phyloP scores from a whole-genome alignment of 768 basidiomycete species.

The Rhodotorula sphaerocarpa region DNA sequence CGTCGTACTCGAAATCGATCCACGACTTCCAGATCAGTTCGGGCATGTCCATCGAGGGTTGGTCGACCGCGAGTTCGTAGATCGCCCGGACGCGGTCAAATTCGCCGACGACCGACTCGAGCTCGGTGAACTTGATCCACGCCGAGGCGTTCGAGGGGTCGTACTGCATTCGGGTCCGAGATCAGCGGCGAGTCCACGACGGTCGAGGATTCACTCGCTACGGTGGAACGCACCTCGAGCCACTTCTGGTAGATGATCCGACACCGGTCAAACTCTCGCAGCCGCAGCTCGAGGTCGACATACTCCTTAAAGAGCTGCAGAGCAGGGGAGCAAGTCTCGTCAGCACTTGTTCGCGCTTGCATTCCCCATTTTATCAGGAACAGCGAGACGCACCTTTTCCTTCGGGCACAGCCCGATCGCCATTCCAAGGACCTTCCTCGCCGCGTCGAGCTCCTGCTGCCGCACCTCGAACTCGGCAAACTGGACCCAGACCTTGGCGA shows the following conservation, averaged over 20 bases:
- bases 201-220: no score
- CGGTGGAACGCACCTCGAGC: constrained; percentile 72
- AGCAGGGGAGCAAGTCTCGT: not conserved
- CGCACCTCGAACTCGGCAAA: constrained; percentile 89
- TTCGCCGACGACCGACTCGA: constrained; percentile 80
- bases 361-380: no score
- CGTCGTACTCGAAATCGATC: constrained; percentile 91
- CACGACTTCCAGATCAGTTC: constrained; percentile 90
- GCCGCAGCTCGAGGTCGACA: constrained; percentile 85
- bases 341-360: no score
- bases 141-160: constrained; percentile 84
- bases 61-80: constrained; percentile 81
- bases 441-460: constrained; percentile 67
- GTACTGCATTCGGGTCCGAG: constrained; percentile 47
- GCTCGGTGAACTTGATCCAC: constrained; percentile 93
- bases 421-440: constrained; percentile 78
- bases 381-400: constrained; percentile 51
- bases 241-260: constrained; percentile 88
- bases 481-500: constrained; percentile 90
- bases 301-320: constrained; percentile 79
- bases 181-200: constrained; percentile 8
- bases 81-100: constrained; percentile 81
- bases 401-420: constrained; percentile 95
- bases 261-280: constrained; percentile 91
- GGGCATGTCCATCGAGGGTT: constrained; percentile 82